Base-by-base conservation (phyloP, 2,329 filamentous ascomycete genomes). In the Diplodia corticola region DNA sequence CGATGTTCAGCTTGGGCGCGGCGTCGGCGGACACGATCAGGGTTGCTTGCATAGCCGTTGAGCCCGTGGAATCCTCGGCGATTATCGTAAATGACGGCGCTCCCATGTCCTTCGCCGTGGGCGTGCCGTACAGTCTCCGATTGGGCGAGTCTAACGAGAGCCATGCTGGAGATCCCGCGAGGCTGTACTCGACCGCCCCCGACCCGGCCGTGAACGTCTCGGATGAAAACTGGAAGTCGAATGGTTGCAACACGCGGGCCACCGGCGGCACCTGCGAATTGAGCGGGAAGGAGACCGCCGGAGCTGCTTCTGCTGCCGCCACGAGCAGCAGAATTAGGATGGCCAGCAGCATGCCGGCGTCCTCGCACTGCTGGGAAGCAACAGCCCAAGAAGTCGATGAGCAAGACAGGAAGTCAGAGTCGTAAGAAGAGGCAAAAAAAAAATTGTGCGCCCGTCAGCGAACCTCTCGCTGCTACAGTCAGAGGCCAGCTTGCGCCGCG, bases 191-290 rank as follows among this genome's bases (percentile, higher is more conserved):
- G 60, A 93, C 84, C 49, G 81, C 73, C 12, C 75, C 73, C 37
- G 79, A 79, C 49, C 80, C 77, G 17, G 90, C 89, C 15, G 83
- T 81, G 77, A 96, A 96, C 0, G 92, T 96, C 46, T 88, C 87
- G 17, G 83, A 77, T 10, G 91, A 89, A 72, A 96, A 91, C 33
- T 85, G 82, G 73, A 93, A 92, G 10, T 82, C 85, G 77, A 92
- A 95, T 2, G 83, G 82, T 71, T 89, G 74, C 48, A 84, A 85
- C 67, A 91, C 82, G 69, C 90, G 85, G 22, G 91, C 92, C 63
- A 93, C 89, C 3, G 90, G 89, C 35, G 92, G 92, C 0, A 96
- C 84, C 76, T 97, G 93, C 2, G 91, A 88, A 77, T 95, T 96
- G 76, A 96, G 83, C 0, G 92, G 92, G 71, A 93, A 94, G 54